Evolutionary conservation across 768 basidiomycete species (phyloP).

Genomic region (Lactifluus subvellereus): DNA sequence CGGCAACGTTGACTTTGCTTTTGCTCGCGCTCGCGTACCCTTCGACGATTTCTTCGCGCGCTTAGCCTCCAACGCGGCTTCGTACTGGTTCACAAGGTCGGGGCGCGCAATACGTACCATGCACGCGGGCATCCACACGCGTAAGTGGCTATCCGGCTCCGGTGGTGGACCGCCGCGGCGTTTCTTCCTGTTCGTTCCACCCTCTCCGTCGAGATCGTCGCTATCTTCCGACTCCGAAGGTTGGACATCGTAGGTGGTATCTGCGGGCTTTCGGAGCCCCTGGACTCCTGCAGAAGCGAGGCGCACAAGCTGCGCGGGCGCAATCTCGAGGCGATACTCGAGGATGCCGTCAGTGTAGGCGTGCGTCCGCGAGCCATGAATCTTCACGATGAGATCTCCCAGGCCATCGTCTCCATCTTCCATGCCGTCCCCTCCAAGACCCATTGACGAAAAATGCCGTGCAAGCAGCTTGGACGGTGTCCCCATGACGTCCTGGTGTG

Average conservation of each 20-base stretch:
- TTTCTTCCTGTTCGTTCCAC: conserved; percentile 38
- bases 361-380: conserved; percentile 61
- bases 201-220: conserved; percentile 45
- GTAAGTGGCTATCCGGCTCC: conserved; percentile 50
- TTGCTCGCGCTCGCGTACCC: neutral
- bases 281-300: conserved; percentile 62
- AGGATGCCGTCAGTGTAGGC: conserved; percentile 61
- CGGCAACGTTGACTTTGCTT: neutral
- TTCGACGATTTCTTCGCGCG: conserved; percentile 10
- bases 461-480: conserved; percentile 49
- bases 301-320: conserved; percentile 58
- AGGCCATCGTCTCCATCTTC: conserved; percentile 35
- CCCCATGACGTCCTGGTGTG: conserved; percentile 26
- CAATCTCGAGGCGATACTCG: conserved; percentile 78
- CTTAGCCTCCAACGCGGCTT: conserved; percentile 37
- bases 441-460: conserved; percentile 48
- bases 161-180: conserved; percentile 38
- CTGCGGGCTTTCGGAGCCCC: conserved; percentile 44
- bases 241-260: conserved; percentile 28
- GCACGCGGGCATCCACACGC: conserved; percentile 80
- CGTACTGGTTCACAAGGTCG: conserved; percentile 54
- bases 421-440: conserved; percentile 29
- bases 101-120: conserved; percentile 69
- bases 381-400: conserved; percentile 51
- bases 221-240: conserved; percentile 39